Conservation (phyloP, 2,329 filamentous ascomycete genomes). For the Alternaria tenuissima region DNA sequence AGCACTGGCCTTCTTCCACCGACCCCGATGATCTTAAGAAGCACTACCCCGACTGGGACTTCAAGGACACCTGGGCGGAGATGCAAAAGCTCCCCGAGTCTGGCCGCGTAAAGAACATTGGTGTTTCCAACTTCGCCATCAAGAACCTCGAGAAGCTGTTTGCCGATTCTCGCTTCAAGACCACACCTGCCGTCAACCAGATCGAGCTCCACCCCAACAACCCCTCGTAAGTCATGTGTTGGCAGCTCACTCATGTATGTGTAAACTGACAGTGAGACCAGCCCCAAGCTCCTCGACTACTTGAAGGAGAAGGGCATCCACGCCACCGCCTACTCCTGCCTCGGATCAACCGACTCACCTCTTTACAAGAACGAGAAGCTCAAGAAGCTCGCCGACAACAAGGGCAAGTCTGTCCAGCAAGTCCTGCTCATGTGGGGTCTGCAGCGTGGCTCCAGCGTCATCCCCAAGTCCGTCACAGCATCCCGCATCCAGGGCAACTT, state of each 20-base stretch:
- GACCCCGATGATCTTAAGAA: conserved; percentile 70
- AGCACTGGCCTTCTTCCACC: conserved; percentile 70
- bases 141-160: conserved; percentile 78
- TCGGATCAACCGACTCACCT: conserved; percentile 75
- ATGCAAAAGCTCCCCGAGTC: conserved; percentile 73
- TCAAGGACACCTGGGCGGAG: conserved; percentile 78
- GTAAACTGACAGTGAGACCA: conserved; percentile 23
- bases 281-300: conserved; percentile 76
- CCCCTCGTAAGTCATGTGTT: conserved; percentile 63
- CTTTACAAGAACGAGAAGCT: conserved; percentile 73
- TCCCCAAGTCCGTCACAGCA: conserved; percentile 83
- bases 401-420: conserved; percentile 76
- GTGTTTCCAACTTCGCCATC: conserved; percentile 87
- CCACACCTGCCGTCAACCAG: conserved; percentile 77
- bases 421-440: conserved; percentile 82
- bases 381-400: conserved; percentile 66
- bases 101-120: conserved; percentile 80
- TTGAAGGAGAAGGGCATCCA: conserved; percentile 78
- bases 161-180: conserved; percentile 69
- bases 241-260: neutral
- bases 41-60: conserved; percentile 80
- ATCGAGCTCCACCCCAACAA: conserved; percentile 83
- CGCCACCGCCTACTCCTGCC: conserved; percentile 76
- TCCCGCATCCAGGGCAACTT: conserved; percentile 79
- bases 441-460: conserved; percentile 81